Conservation (phyloP, 768 basidiomycete species). For the Suillus plorans region DNA sequence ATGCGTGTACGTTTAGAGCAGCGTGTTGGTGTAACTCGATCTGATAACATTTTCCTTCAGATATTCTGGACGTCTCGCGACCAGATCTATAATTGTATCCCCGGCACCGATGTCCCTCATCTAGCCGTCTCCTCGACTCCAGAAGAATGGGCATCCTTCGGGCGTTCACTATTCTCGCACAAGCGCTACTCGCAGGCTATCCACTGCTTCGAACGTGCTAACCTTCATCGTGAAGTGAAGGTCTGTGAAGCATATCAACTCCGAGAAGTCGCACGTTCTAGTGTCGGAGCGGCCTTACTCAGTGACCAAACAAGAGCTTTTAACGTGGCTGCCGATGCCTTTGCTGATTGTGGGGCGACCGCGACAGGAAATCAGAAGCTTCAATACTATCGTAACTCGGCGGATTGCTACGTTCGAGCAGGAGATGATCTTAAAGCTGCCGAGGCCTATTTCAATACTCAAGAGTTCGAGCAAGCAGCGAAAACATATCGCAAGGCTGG, state of each 20-base stretch:
- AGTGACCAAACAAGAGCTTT: conserved; percentile 38
- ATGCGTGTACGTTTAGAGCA: conserved; percentile 47
- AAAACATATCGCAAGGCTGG: conserved; percentile 49
- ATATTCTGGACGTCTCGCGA: conserved; percentile 47
- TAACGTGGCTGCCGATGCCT: conserved; percentile 47
- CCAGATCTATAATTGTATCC: conserved; percentile 48
- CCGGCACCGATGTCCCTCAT: conserved; percentile 51
- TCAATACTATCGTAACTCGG: conserved; percentile 44
- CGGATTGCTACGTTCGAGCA: conserved; percentile 44
- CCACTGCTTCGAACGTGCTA: conserved; percentile 53
- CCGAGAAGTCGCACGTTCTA: conserved; percentile 46
- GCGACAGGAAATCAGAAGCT: conserved; percentile 29
- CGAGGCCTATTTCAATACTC: conserved; percentile 38
- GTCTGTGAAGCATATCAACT: conserved; percentile 55
- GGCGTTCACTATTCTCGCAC: conserved; percentile 40
- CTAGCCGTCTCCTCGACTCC: conserved; percentile 53
- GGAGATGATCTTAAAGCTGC: conserved; percentile 45
- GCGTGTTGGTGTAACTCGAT: not conserved
- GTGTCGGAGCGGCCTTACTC: conserved; percentile 24
- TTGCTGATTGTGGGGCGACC: conserved; percentile 39
- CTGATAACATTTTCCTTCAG: conserved; percentile 30
- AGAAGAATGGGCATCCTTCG: conserved; percentile 47
- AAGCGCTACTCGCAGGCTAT: conserved; percentile 46
- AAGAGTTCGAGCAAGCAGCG: conserved; percentile 44
- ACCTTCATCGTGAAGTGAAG: conserved; percentile 38